A percentile compares a stretch with the other conserved stretches of the same genome.
phyloP scores from a whole-genome alignment of 75 land plant species.

The Chamaecyparis obtusa region DNA sequence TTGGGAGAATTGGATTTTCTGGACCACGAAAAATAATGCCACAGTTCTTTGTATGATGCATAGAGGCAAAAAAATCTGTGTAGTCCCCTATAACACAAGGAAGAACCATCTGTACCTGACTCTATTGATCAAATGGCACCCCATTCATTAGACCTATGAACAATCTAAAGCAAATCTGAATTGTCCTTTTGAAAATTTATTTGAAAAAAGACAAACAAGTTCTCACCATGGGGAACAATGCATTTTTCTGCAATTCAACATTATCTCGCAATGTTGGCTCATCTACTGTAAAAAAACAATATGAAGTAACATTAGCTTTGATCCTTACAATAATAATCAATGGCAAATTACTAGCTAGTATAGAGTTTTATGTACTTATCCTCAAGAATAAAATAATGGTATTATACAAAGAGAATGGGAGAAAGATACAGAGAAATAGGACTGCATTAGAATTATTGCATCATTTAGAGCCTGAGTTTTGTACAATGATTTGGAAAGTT shows the following conservation, averaged over 20 bases:
- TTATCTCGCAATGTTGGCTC: conserved; percentile 84
- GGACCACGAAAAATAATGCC: conserved; percentile 90
- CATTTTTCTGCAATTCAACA: conserved; percentile 54
- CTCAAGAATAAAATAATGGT: neutral
- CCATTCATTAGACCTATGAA: neutral
- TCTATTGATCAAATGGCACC: conserved; percentile 30
- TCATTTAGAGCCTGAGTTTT: neutral
- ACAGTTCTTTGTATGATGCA: conserved; percentile 86
- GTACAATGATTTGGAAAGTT: neutral
- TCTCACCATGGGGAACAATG: conserved; percentile 75
- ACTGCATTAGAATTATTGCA: neutral
- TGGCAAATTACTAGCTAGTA: neutral
- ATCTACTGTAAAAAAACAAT: conserved; percentile 46
- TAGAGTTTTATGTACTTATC: neutral
- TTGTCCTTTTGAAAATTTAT: neutral
- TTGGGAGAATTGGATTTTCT: conserved; percentile 56
- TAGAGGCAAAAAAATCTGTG: conserved; percentile 93
- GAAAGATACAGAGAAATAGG: neutral
- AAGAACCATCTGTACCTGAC: conserved; percentile 75
- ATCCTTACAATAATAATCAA: neutral
- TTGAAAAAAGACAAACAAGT: neutral
- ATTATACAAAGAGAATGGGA: neutral
- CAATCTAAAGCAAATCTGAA: neutral
- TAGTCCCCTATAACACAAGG: conserved; percentile 89
- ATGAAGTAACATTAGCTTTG: neutral